These are phyloP conservation scores for Solanum tarapatanum DNA, from an alignment of 257 asterid genomes.

Conservation along the genomic window DNA sequence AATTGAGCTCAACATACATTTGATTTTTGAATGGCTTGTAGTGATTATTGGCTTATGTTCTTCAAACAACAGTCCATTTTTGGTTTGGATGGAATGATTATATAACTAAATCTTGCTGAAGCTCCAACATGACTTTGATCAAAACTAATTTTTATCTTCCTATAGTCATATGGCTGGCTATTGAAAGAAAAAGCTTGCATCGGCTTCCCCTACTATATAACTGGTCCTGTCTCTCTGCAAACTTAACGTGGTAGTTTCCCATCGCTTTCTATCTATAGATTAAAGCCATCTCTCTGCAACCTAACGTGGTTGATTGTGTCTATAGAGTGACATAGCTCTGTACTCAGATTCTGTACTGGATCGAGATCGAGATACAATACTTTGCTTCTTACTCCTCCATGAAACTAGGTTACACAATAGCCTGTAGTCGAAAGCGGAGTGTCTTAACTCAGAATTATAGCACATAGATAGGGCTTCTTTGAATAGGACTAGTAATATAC, in stretches of 20 bases:
- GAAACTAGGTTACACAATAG: too few relatives aligned
- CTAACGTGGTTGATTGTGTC: neutral
- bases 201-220: neutral
- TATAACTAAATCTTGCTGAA: neutral
- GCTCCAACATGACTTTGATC: neutral
- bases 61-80: neutral
- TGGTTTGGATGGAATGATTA: neutral
- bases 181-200: neutral
- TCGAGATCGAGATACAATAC: too few relatives aligned
- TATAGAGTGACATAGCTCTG: neutral
- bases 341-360: neutral
- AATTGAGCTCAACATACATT: neutral
- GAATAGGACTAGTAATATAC: too few relatives aligned
- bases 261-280: neutral
- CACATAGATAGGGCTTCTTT: neutral
- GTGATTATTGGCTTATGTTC: neutral
- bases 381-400: too few relatives aligned
- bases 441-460: neutral
- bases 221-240: neutral
- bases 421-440: neutral
- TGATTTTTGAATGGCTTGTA: neutral
- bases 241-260: neutral
- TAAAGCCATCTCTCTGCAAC: neutral
- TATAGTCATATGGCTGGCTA: neutral
- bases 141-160: neutral